Evolutionary conservation across 2,329 filamentous ascomycete species (phyloP).

Genomic region (Penicillium sp.): DNA sequence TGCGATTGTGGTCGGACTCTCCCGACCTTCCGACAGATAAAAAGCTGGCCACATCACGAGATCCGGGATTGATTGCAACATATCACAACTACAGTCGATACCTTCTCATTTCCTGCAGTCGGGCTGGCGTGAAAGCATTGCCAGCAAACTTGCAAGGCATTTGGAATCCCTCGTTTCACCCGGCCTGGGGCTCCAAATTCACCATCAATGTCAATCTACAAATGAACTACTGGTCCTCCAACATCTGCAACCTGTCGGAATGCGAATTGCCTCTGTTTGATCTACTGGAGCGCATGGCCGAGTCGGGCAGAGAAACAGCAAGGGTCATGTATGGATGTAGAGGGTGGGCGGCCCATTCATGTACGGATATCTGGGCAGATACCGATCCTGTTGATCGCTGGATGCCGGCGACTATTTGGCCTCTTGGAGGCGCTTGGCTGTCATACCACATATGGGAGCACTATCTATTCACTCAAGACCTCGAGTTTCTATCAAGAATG

Average conservation of each 20-base stretch:
- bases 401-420: constrained; percentile 36
- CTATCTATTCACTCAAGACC: constrained; percentile 45
- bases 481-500: constrained; percentile 16
- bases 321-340: constrained; percentile 48
- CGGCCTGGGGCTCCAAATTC: constrained; percentile 52
- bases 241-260: constrained; percentile 46
- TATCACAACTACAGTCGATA: constrained; percentile 52
- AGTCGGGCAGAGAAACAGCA: constrained; percentile 47
- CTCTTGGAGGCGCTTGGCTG: constrained; percentile 52
- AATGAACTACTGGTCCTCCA: constrained; percentile 56
- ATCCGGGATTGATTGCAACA: constrained; percentile 50
- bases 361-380: constrained; percentile 55
- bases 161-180: constrained; percentile 47
- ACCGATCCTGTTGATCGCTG: constrained; percentile 47
- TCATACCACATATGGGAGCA: constrained; percentile 56
- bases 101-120: constrained; percentile 51
- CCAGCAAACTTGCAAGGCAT: constrained; percentile 54
- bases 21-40: constrained; percentile 27
- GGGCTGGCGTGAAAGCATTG: constrained; percentile 40
- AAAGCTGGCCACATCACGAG: constrained; percentile 27
- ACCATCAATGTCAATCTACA: constrained; percentile 56
- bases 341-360: constrained; percentile 54
- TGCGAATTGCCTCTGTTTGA: constrained; percentile 40
- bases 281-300: constrained; percentile 33
- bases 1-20: constrained; percentile 21